These are phyloP conservation scores for Alectoria sarmentosa DNA, from an alignment of 495 filamentous ascomycete genomes.

Conservation along the genomic window DNA sequence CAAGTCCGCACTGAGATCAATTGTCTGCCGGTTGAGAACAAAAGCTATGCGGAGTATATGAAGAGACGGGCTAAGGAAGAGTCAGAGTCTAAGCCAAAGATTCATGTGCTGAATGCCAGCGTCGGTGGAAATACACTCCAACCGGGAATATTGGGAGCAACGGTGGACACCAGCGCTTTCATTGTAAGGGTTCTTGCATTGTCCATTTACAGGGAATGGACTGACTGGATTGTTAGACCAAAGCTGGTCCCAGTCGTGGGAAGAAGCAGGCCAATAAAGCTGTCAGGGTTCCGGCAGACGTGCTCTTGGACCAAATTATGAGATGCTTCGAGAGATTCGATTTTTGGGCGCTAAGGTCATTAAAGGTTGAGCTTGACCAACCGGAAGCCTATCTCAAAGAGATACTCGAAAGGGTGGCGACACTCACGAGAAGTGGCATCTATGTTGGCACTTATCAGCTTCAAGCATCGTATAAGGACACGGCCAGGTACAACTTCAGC, in stretches of 20 bases:
- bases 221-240: constrained; percentile 33
- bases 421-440: constrained; percentile 67
- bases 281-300: constrained; percentile 77
- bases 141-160: constrained; percentile 40
- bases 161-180: constrained; percentile 45
- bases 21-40: constrained; percentile 67
- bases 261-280: constrained; percentile 66
- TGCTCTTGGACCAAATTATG: constrained; percentile 78
- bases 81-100: constrained; percentile 53
- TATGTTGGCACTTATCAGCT: constrained; percentile 81
- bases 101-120: constrained; percentile 39
- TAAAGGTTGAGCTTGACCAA: constrained; percentile 66
- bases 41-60: constrained; percentile 59
- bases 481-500: constrained; percentile 35
- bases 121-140: constrained; percentile 19
- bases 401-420: constrained; percentile 72
- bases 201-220: constrained; percentile 1
- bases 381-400: constrained; percentile 89
- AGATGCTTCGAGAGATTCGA: constrained; percentile 70
- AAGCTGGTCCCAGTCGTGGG: constrained; percentile 27
- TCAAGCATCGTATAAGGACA: constrained; percentile 47
- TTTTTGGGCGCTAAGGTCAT: constrained; percentile 83
- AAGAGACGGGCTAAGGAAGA: constrained; percentile 52
- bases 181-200: constrained; percentile 42
- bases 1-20: constrained; percentile 69